Evolutionary conservation across 306 rosid species (phyloP), one percentile per base, ranked within the genome.

Genomic region (Vigna angularis): DNA sequence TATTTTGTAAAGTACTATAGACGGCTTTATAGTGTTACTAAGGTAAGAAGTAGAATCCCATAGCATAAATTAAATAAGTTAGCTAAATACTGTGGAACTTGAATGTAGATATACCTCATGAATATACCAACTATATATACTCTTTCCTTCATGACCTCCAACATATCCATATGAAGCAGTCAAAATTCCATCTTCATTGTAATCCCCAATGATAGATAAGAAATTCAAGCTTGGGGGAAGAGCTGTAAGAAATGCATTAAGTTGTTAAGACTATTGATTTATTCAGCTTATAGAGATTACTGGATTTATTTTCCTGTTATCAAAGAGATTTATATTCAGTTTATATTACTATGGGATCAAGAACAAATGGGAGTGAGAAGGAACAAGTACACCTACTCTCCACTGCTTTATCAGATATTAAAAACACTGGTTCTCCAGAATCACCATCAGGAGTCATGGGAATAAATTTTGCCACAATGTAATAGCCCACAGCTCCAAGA

Each of bases 211-310:
- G 48, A 95, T 93, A 13, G 97, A 91, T 81, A 95, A 87, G 90
- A 95, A 95, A 91, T 95, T 95, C 74, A 95, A 88, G 90, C 99
- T 95, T 9, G 99, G 99, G 36, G 98, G 98, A 85, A 95, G 96
- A 68, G 97, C 99, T 95, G 88, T 73, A 80, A 75, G 80, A 85
- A 77, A 16, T 12, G 73, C 80, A 85, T 13, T 62, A 82, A 84
- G 63, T 55, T 63, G 57, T 49, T 24, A 63, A 49, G 34, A 67
- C 7, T 56, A 16, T 70, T 45, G 64, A 40, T 22, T 66, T 51
- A 36, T 50, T 13, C 75, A 66, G 61, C 66, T 56, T 10, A 9
- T 24, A 63, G 36, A 75, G 24, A 67, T 9, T 56, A 12, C 65
- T 45, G 57, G 18, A 40, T 22, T 66, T 58, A 45, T 50, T 67